Evolutionary conservation across 2,329 filamentous ascomycete species (phyloP), one percentile per base, ranked within the genome.

Genomic region (Reticulascus tulasneorum): DNA sequence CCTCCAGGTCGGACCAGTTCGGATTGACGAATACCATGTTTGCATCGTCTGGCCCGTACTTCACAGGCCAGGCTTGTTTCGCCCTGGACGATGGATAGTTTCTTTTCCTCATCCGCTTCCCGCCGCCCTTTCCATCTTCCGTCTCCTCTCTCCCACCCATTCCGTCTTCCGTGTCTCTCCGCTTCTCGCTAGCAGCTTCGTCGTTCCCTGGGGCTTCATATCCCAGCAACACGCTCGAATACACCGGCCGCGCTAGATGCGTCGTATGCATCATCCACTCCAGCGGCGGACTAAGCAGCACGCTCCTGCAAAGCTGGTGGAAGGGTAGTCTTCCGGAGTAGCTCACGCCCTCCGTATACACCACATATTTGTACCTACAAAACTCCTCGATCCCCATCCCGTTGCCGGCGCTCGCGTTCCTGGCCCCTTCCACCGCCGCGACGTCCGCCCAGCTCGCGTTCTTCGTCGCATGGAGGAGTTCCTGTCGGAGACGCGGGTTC

Each of bases 321-420:
- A 67, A 73, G 41, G 66, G 67, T 38, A 75, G 64, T 10, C 71
- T 63, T 2, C 71, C 71, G 35, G 62, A 69, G 54, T 75, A 75
- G 5, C 69, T 64, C n/a, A 75, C 57, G 6, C 71, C 71, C 55
- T 75, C 71, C 7, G 71, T 74, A 51, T 75, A 66, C 18, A 75
- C 52, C 26, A 75, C 56, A 51, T 74, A 75, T 36, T 63, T 66
- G 52, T 71, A 69, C 35, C 55, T 54, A 53, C 72, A 75, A 42
- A 75, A 75, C 29, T 69, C 69, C 42, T 70, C 62, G 45, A 75
- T 69, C 8, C 47, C 42, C 9, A 75, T 46, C 8, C 63, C 62
- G 54, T 76, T 75, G 41, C 36, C 54, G 11, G 60, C 59, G 38
- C 61, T 59, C 9, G 37, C 39, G 18, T 51, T 54, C 8, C 38